Percentiles rank a stretch among this genome's conserved stretches.
Evolutionary conservation across 2,329 filamentous ascomycete genomes (phyloP).

Genomic region (Aspergillus novoparasiticus): DNA sequence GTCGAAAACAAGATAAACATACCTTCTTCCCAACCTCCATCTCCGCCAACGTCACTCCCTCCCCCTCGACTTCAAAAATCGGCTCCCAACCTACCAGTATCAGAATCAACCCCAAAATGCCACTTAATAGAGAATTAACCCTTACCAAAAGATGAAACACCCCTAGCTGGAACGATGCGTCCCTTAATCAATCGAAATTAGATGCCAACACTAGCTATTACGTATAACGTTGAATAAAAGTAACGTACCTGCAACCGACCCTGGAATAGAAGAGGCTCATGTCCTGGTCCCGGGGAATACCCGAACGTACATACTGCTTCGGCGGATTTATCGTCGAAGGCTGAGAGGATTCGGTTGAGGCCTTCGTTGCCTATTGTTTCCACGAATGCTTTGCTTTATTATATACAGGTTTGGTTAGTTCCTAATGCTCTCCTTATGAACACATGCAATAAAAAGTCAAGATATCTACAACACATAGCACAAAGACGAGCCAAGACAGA

Average conservation of each 20-base stretch:
- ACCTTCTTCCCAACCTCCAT: slow-evolving; percentile 72
- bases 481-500: background rate
- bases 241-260: slow-evolving; percentile 48
- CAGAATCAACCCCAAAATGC: slow-evolving; percentile 1
- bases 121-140: slow-evolving; percentile 5
- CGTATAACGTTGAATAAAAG: no score
- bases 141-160: slow-evolving; percentile 75
- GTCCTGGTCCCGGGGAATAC: slow-evolving; percentile 75
- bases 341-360: slow-evolving; percentile 77
- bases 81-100: slow-evolving; percentile 74
- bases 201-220: background rate
- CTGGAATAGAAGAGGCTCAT: slow-evolving; percentile 80
- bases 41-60: slow-evolving; percentile 83
- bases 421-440: background rate
- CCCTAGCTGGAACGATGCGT: slow-evolving; percentile 76
- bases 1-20: background rate
- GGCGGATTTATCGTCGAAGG: slow-evolving; percentile 81
- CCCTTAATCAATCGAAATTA: slow-evolving; percentile 44
- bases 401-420: background rate
- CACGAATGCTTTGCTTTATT: slow-evolving; percentile 81
- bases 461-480: background rate
- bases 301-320: slow-evolving; percentile 89
- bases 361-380: slow-evolving; percentile 73
- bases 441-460: background rate
- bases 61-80: slow-evolving; percentile 82